phyloP scores from a whole-genome alignment of 2,329 filamentous ascomycete genomes.

The Coniella vitis region DNA sequence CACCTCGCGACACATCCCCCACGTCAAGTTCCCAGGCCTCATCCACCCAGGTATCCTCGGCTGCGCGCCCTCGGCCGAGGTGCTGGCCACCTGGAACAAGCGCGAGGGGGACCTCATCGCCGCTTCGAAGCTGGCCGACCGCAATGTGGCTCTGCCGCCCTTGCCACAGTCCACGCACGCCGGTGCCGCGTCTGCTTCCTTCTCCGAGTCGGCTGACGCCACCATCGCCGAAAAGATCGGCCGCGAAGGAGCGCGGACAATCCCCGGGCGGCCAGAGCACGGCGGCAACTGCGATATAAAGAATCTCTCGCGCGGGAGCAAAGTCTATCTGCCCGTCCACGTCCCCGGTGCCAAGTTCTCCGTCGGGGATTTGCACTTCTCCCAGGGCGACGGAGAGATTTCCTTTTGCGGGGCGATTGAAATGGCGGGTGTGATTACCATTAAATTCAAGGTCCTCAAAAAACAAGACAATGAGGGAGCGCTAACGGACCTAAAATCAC shows the following conservation, averaged over 20 bases:
- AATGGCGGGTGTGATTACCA: slow-evolving; percentile 86
- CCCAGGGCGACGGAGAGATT: slow-evolving; percentile 85
- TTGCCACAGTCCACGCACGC: slow-evolving; percentile 66
- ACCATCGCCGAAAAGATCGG: slow-evolving; percentile 59
- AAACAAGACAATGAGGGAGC: slow-evolving; percentile 57
- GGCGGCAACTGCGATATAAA: slow-evolving; percentile 93
- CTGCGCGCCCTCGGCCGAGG: slow-evolving; percentile 72
- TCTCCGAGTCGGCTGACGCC: no score
- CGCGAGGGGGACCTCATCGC: slow-evolving; percentile 76
- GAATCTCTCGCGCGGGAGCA: slow-evolving; percentile 62
- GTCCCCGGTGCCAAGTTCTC: slow-evolving; percentile 82
- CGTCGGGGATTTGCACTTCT: slow-evolving; percentile 84
- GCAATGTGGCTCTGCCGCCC: slow-evolving; percentile 72
- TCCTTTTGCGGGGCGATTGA: slow-evolving; percentile 87
- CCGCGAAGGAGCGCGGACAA: slow-evolving; percentile 73
- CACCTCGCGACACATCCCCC: slow-evolving; percentile 77
- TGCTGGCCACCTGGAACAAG: slow-evolving; percentile 76
- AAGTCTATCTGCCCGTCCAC: slow-evolving; percentile 83
- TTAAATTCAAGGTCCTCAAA: slow-evolving; percentile 86
- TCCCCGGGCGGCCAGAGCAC: slow-evolving; percentile 78
- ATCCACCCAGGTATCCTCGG: slow-evolving; percentile 91
- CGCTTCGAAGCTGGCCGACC: slow-evolving; percentile 52
- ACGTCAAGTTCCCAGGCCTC: slow-evolving; percentile 79
- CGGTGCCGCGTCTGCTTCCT: slow-evolving; percentile 51
- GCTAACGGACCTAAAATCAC: slow-evolving; percentile 64